phyloP scores from a whole-genome alignment of 164 flowering plant species.

The Magnolia officinalis region DNA sequence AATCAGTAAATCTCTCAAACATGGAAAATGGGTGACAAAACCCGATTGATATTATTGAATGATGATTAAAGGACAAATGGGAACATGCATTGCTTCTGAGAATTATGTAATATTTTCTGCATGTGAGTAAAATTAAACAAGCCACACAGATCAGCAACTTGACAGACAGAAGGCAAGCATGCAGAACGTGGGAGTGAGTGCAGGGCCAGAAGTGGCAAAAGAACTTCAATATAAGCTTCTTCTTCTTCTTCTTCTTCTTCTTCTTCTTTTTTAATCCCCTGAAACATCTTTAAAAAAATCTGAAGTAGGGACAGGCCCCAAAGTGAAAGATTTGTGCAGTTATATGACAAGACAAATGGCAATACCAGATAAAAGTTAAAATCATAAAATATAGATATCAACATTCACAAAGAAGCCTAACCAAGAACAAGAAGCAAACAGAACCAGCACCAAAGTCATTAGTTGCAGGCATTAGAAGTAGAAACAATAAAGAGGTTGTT shows the following conservation, averaged over 20 bases:
- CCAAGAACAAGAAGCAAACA: neutral
- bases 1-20: neutral
- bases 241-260: too few species aligned
- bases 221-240: neutral
- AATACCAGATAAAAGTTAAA: neutral
- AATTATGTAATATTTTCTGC: neutral
- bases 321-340: neutral
- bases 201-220: neutral
- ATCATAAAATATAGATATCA: neutral
- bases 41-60: neutral
- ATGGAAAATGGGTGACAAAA: neutral
- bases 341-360: neutral
- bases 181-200: neutral
- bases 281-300: neutral
- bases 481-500: neutral
- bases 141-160: neutral
- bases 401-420: neutral
- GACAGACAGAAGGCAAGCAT: neutral
- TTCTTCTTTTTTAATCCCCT: neutral
- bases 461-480: neutral
- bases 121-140: neutral
- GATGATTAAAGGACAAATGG: neutral
- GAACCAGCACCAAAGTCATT: neutral
- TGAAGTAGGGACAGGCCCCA: neutral
- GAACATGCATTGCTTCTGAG: too few species aligned